Evolutionary conservation across 306 rosid species (phyloP), one percentile per base, ranked within the genome.

Genomic region (Acacia melanoxylon): DNA sequence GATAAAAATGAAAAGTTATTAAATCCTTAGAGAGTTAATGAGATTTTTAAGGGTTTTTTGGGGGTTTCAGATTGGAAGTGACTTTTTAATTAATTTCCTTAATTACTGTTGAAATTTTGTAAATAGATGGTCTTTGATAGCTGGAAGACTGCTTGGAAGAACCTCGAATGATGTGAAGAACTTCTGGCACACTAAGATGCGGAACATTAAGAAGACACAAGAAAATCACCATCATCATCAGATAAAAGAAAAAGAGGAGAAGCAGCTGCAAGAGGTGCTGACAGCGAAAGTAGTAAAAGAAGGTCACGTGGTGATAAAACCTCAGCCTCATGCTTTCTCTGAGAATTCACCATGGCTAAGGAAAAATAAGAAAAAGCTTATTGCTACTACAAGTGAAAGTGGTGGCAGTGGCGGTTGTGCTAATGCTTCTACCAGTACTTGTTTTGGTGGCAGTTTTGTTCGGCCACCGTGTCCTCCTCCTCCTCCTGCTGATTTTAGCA

Each of bases 121-220:
- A 35, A 35, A 41, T 37, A 85, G 88, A 69, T 85, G 86, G 88
- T 78, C 88, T 0, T 4, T 85, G 41, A 82, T 85, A 68, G 88
- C 88, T 1, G 86, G 81, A 66, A 85, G 88, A 52, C 78, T 82
- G 35, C 83, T 83, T 0, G 86, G 83, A 68, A 67, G 86, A 74
- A 85, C 88, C 6, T 2, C 83, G 16, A 82, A 85, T 4, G 85
- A 81, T 67, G 85, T 81, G 25, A 85, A 85, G 20, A 85, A 85
- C 20, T 85, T 16, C 2, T 85, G 81, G 83, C 52, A 73, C 78
- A 73, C 83, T 19, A 1, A 14, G n/a, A 41, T 77, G 76, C 72
- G 83, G 4, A 52, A 17, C 10, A 41, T 41, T 14, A 48, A 16
- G 8, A 22, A 59, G 54, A 44, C 16, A 58, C 29, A n/a, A 58